Base-by-base conservation (phyloP, 2,329 filamentous ascomycete species). In the Penicillium sp. region DNA sequence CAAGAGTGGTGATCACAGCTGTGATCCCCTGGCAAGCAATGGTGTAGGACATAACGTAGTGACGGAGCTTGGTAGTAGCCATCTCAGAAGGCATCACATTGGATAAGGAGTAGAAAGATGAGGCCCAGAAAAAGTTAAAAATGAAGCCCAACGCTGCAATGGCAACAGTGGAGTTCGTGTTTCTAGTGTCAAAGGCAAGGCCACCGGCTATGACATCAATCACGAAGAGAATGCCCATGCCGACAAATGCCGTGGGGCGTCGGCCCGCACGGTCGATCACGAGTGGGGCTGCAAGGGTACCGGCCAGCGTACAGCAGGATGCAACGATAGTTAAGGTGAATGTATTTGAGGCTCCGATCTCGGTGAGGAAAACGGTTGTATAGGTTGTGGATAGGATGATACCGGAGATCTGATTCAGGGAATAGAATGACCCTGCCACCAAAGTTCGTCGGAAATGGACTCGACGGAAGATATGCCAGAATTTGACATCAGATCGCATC, bases 1-100 rank as follows among this genome's bases (percentile, higher is more conserved):
- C 74, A 14, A 76, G 68, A 4, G 73, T 76, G n/a, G 74, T 75
- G 37, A 76, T 73, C 14, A 76, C 71, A 2, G 73, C 73, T 6
- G 73, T 76, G 13, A 68, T 68, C 46, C 72, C 72, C 14, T 68
- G 66, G 48, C 73, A 76, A 3, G 69, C 69, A 37, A 74, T 64
- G 2, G 73, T 70, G 46, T 71, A 75, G 9, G 73, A 68, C 70
- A 75, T 71, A 29, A 72, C 75, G 42, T 70, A 68, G 56, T 75
- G 69, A 42, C 73, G 71, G n/a, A 75, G 66, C 46, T 69, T 70
- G 31, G 69, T 70, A 8, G 71, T 74, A 10, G 73, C 68, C 50
- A 76, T 74, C 55, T 75, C 72, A 3, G 72, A 67, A 4, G 72
- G 71, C 66, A 74, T 71, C 43, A 73, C 47, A 24, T 61, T 66